phyloP scores from a whole-genome alignment of 768 basidiomycete species.

The Leccinum pellstonianum region DNA sequence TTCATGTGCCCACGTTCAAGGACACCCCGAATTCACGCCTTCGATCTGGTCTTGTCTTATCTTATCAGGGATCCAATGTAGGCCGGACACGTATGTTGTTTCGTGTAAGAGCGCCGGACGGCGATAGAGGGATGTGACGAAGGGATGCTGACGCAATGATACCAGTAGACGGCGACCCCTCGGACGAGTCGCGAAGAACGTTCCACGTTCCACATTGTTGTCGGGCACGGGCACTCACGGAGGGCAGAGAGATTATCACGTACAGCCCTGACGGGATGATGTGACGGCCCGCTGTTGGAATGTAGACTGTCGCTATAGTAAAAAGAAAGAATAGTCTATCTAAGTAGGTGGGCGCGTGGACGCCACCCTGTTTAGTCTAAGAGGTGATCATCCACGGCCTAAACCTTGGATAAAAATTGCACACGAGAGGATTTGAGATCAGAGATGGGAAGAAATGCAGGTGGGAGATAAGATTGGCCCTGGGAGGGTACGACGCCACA shows the following conservation, averaged over 20 bases:
- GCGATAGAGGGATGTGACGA: slow-evolving; percentile 20
- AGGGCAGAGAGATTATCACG: slow-evolving; percentile 15
- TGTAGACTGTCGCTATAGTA: slow-evolving; percentile 1
- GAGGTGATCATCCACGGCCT: not conserved
- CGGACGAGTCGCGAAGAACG: slow-evolving; percentile 19
- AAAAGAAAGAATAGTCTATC: not conserved
- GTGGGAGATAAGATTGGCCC: slow-evolving; percentile 36
- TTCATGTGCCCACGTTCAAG: too few relatives aligned
- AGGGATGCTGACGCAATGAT: slow-evolving; percentile 1
- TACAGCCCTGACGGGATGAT: slow-evolving; percentile 21
- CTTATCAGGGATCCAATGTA: slow-evolving; percentile 29
- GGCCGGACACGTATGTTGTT: slow-evolving; percentile 23
- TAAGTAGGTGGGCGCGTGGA: not conserved
- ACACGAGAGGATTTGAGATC: slow-evolving; percentile 2
- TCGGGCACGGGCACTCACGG: slow-evolving; percentile 8
- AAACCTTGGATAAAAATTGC: slow-evolving; percentile 17
- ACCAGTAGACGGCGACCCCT: slow-evolving; percentile 13
- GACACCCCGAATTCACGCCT: too few relatives aligned
- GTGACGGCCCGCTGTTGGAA: slow-evolving; percentile 2
- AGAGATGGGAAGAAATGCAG: slow-evolving; percentile 11
- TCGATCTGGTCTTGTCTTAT: slow-evolving; percentile 22
- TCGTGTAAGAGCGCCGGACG: slow-evolving; percentile 9
- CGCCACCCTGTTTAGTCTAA: not conserved
- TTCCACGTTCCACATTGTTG: slow-evolving; percentile 20
- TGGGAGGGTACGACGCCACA: slow-evolving; percentile 27